Evolutionary conservation across 148 eudicot species (phyloP).

Genomic region (Cornus controversa): DNA sequence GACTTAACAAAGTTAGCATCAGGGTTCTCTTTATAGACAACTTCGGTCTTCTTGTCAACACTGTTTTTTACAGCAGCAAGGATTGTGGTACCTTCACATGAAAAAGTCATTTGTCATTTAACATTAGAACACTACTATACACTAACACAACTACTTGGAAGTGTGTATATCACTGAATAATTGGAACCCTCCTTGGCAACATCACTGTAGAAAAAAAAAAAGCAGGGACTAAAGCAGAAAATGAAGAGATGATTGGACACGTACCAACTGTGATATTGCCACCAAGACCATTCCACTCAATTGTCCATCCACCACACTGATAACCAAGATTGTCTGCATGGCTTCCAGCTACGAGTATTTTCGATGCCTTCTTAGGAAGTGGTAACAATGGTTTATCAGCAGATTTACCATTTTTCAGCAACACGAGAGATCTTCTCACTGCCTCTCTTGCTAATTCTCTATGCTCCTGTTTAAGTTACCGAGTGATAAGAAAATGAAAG

Average conservation of each 20-base stretch:
- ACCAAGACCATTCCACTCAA: conserved; percentile 46
- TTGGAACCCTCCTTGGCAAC: background rate
- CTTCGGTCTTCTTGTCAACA: conserved; percentile 42
- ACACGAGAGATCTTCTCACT: conserved; percentile 50
- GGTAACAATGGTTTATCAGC: conserved; percentile 34
- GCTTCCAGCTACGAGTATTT: conserved; percentile 48
- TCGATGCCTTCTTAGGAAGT: conserved; percentile 46
- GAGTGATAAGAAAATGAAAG: background rate
- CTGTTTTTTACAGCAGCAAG: conserved; percentile 40
- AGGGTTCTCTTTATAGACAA: conserved; percentile 47
- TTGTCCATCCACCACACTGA: conserved; percentile 66
- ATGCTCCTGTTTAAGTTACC: conserved; percentile 32
- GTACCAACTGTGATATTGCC: conserved; percentile 55
- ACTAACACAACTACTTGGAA: too few species aligned
- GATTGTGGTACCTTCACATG: conserved; percentile 57
- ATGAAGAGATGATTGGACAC: background rate
- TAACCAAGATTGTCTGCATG: conserved; percentile 56
- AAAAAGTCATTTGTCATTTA: too few species aligned
- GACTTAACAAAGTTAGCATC: conserved; percentile 27
- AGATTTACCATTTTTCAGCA: conserved; percentile 44
- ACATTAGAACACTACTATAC: too few species aligned
- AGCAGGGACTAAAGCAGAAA: background rate
- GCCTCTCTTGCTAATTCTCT: conserved; percentile 57
- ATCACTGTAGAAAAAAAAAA: background rate
- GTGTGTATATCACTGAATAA: too few species aligned